Base-by-base conservation (phyloP, 768 basidiomycete genomes). In the Kwoniella pini region DNA sequence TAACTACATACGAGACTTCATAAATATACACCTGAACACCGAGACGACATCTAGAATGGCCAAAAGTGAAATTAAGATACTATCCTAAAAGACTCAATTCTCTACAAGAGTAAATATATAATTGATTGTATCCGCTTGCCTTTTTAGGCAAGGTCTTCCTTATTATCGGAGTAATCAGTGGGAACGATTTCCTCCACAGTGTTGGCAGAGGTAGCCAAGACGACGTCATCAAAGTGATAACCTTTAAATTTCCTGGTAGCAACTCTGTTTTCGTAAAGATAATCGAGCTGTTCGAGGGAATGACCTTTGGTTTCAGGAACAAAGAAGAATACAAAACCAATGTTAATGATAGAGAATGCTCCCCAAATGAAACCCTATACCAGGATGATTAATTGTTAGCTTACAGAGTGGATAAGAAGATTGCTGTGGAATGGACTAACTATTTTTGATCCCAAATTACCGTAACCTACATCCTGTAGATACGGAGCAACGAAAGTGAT, bases 401-500 rank as follows among this genome's bases (percentile, higher is more conserved):
- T n/a, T n/a, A n/a, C n/a, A n/a, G n/a, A n/a, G n/a, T n/a, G n/a
- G n/a, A n/a, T n/a, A n/a, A n/a, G n/a, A n/a, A n/a, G n/a, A n/a
- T n/a, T 36, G 33, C 33, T 36, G 15, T 7, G 33, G 33, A 54
- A 54, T 49, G 11, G 21, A 49, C 59, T 60, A 4, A 59, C 49
- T 31, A 64, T 64, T 19, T 52, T 55, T 4, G 56, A 65, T 7
- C 71, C 71, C 17, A 70, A 31, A 45, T 68, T 64, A 7, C 57
- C 71, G 53, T 65, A 70, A 1, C 53, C 57, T 4, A 57, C 51
- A 45, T 70, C 52, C 28, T 72, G 71, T 5, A 72, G 40, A 54
- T 69, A 74, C 15, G 72, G 72, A n/a, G 53, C 27, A 10, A 71
- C 65, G n/a, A 71, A 54, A 26, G 27, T 54, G 63, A 67, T 61